These are phyloP conservation scores for Candida ascalaphidarum DNA, from an alignment of 805 yeast species.

Conservation along the genomic window DNA sequence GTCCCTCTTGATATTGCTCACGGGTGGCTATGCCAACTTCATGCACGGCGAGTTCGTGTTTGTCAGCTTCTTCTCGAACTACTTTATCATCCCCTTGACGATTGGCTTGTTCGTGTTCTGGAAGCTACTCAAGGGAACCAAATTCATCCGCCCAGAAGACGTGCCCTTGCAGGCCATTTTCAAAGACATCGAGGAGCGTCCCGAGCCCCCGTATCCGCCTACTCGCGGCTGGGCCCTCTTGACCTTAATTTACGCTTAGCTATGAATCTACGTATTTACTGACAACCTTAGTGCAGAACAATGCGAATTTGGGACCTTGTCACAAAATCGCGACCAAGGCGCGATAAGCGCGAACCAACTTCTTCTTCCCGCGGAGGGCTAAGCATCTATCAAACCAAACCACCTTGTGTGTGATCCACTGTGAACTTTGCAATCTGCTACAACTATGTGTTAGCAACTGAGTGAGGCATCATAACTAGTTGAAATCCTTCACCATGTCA, in stretches of 20 bases:
- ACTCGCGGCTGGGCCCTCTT: conserved; percentile 12
- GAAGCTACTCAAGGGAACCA: conserved; percentile 23
- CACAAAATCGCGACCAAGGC: too few species aligned
- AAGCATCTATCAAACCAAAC: too few species aligned
- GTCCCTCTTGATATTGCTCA: conserved; percentile 17
- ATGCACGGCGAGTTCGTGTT: conserved; percentile 18
- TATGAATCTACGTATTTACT: too few species aligned
- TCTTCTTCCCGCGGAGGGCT: too few species aligned
- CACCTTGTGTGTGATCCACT: too few species aligned
- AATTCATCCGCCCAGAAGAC: conserved; percentile 1
- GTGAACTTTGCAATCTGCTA: too few species aligned
- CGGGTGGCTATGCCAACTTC: conserved; percentile 28
- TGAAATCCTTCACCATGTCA: too few species aligned
- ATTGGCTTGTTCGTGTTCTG: conserved; percentile 19
- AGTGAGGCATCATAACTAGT: too few species aligned
- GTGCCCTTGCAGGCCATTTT: conserved; percentile 13
- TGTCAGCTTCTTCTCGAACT: conserved; percentile 13
- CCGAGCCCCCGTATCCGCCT: conserved; percentile 17
- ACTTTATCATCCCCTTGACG: conserved; percentile 16
- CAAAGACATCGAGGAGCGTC: conserved; percentile 15
- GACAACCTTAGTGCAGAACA: too few species aligned
- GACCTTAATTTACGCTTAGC: conserved; percentile 12
- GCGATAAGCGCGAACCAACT: too few species aligned
- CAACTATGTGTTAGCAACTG: too few species aligned
- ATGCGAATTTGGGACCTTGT: too few species aligned